Conservation (phyloP, 1,284 basidiomycete species). For the Dichomitus squalens region DNA sequence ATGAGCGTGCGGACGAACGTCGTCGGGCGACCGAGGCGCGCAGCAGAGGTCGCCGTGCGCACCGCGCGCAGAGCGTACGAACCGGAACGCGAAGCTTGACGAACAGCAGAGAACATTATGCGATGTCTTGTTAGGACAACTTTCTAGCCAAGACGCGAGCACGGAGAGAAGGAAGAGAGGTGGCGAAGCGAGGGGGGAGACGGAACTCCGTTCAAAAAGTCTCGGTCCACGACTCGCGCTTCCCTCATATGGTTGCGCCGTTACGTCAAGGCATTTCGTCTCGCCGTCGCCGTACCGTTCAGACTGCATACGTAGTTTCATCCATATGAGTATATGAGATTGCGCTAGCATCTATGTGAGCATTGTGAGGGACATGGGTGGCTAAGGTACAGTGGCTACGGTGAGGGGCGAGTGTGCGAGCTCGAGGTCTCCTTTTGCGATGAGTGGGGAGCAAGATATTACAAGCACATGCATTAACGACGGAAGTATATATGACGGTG, state of each 20-base stretch:
- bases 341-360: conserved; percentile 19
- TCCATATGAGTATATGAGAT: conserved; percentile 7
- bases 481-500: conserved; percentile 22
- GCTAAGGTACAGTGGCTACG: conserved; percentile 19
- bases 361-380: conserved; percentile 21
- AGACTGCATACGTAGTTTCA: background rate
- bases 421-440: conserved; percentile 28
- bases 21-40: conserved; percentile 21
- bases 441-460: conserved; percentile 30
- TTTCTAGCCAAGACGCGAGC: background rate
- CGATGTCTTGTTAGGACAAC: background rate
- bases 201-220: conserved; percentile 18
- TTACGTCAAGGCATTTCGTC: conserved; percentile 18
- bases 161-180: background rate
- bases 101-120: conserved; percentile 32
- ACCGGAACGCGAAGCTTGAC: conserved; percentile 33
- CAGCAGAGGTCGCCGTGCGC: conserved; percentile 21
- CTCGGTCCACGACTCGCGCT: conserved; percentile 12
- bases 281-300: background rate
- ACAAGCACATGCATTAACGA: conserved; percentile 30
- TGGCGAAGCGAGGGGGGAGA: conserved; percentile 4
- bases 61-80: conserved; percentile 29
- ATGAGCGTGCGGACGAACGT: conserved; percentile 38
- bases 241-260: conserved; percentile 21
- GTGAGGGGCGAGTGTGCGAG: conserved; percentile 26